These are phyloP conservation scores for Dillenia turbinata DNA, from an alignment of 164 flowering plant species.

Conservation along the genomic window DNA sequence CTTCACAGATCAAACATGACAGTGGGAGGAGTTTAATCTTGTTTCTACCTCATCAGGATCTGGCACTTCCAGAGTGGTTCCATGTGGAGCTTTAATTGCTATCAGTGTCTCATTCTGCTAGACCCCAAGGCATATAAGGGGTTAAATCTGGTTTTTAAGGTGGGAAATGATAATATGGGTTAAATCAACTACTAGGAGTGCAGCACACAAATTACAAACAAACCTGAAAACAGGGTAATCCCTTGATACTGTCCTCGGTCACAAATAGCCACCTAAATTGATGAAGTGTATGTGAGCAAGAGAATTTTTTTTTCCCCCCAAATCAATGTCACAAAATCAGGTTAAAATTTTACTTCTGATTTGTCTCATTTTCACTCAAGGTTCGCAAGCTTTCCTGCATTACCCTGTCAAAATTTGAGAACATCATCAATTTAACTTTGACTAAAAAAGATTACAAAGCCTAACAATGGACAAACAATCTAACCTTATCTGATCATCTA, in stretches of 20 bases:
- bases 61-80: conserved; percentile 95
- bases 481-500: conserved; percentile 75
- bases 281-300: background rate
- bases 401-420: conserved; percentile 31
- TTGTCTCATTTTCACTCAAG: conserved; percentile 57
- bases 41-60: conserved; percentile 69
- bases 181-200: too few species aligned
- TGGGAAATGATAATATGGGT: too few species aligned
- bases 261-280: conserved; percentile 70
- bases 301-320: background rate
- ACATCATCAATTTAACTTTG: too few species aligned
- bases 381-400: conserved; percentile 53
- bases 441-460: background rate
- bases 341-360: conserved; percentile 39
- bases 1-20: conserved; percentile 4
- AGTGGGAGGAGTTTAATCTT: conserved; percentile 1
- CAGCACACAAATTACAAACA: background rate
- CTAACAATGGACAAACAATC: conserved; percentile 4
- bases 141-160: too few species aligned
- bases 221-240: conserved; percentile 70
- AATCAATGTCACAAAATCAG: background rate
- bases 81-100: conserved; percentile 98
- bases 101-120: conserved; percentile 74
- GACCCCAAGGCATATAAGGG: conserved; percentile 1
- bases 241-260: conserved; percentile 73